Percentiles rank a stretch among this genome's conserved stretches.
Conservation (phyloP, 352 stramenopile species). For the Phytophthora multivora region DNA sequence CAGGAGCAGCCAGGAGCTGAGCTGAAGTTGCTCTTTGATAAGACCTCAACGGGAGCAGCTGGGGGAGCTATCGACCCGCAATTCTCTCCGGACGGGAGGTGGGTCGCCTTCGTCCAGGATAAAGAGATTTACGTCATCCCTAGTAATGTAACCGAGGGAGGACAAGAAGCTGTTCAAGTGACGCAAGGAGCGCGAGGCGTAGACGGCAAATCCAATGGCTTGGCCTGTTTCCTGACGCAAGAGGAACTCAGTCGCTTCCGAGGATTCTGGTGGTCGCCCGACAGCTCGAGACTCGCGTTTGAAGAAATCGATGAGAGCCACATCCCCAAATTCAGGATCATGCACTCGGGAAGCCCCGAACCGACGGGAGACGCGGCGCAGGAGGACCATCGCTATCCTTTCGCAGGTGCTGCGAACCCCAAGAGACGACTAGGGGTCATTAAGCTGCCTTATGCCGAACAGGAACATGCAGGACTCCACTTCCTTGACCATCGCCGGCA, state of each 20-base stretch:
- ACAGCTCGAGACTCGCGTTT: conserved; percentile 89
- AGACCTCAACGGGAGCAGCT: conserved; percentile 63
- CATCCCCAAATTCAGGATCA: conserved; percentile 95
- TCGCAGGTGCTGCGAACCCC: conserved; percentile 94
- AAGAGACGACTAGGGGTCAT: conserved; percentile 84
- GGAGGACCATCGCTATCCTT: conserved; percentile 91
- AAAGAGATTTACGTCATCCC: conserved; percentile 94
- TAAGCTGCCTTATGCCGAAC: conserved; percentile 24
- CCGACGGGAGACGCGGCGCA: conserved; percentile 58
- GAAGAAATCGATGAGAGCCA: conserved; percentile 93
- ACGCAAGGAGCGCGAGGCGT: conserved; percentile 73
- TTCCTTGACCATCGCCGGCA: conserved; percentile 8
- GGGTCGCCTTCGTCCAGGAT: conserved; percentile 94
- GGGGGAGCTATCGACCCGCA: conserved; percentile 94
- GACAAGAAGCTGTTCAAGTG: conserved; percentile 64
- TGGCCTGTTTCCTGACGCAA: conserved; percentile 98
- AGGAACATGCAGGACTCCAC: conserved; percentile 8
- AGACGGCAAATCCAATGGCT: conserved; percentile 87
- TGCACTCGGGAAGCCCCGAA: conserved; percentile 89
- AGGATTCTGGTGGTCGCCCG: conserved; percentile 96
- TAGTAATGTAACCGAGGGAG: conserved; percentile 43
- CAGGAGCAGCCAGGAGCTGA: conserved; percentile 85
- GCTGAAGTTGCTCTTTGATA: conserved; percentile 89
- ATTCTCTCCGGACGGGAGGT: conserved; percentile 90
- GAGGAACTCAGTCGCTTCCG: conserved; percentile 97